Percentiles rank a stretch among this genome's conserved stretches.
These are phyloP conservation scores for Blastobotrys serpentis DNA, from an alignment of 1,139 yeast species.

Conservation along the genomic window DNA sequence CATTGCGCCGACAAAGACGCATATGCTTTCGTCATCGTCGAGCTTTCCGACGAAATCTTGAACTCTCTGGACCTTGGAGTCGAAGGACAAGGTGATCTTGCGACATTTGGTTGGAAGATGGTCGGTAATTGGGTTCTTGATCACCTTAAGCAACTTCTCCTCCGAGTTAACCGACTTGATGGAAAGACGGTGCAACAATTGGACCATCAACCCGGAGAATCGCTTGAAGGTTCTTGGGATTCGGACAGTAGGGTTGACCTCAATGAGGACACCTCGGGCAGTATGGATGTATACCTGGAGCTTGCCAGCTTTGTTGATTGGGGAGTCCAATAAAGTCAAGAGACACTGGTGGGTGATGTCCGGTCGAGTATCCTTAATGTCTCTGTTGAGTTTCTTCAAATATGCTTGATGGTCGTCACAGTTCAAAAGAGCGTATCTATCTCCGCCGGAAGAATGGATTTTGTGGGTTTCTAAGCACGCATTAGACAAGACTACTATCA, in stretches of 20 bases:
- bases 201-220: slow-evolving; percentile 97
- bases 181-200: slow-evolving; percentile 83
- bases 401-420: slow-evolving; percentile 99
- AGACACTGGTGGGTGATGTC: slow-evolving; percentile 93
- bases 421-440: slow-evolving; percentile 85
- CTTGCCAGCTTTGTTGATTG: slow-evolving; percentile 95
- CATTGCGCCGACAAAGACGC: slow-evolving; percentile 99
- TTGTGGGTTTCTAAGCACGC: slow-evolving; percentile 96
- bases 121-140: slow-evolving; percentile 95
- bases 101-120: slow-evolving; percentile 95
- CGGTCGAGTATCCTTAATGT: slow-evolving; percentile 96
- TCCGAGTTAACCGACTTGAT: slow-evolving; percentile 94
- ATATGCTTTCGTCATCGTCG: slow-evolving; percentile 86
- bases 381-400: slow-evolving; percentile 92
- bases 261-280: slow-evolving; percentile 89
- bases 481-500: slow-evolving; percentile 88
- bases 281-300: slow-evolving; percentile 95
- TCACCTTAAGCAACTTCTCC: slow-evolving; percentile 88
- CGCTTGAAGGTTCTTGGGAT: slow-evolving; percentile 98
- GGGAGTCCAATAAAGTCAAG: slow-evolving; percentile 88
- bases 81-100: slow-evolving; percentile 89
- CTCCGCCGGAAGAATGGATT: slow-evolving; percentile 80
- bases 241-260: slow-evolving; percentile 93
- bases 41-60: slow-evolving; percentile 82
- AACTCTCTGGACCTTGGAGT: slow-evolving; percentile 82